phyloP scores from a whole-genome alignment of 2,329 filamentous ascomycete genomes.

The Fusarium lateritium region DNA sequence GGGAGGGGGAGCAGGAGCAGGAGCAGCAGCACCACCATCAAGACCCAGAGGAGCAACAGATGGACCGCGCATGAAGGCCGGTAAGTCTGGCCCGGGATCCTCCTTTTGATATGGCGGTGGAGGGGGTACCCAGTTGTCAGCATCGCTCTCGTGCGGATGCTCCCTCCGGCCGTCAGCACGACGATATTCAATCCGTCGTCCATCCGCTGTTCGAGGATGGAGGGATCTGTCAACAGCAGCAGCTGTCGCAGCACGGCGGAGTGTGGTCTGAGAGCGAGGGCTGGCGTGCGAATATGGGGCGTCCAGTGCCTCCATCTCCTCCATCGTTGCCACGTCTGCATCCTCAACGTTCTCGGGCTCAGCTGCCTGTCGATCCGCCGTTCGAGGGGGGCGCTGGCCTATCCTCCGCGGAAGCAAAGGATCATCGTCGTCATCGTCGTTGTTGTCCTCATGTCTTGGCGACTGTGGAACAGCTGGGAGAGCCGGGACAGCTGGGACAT shows the following conservation, averaged over 20 bases:
- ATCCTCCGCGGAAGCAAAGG: slow-evolving; percentile 68
- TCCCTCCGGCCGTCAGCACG: slow-evolving; percentile 79
- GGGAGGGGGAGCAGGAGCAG: slow-evolving; percentile 43
- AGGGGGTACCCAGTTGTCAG: slow-evolving; percentile 89
- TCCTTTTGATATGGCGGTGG: slow-evolving; percentile 84
- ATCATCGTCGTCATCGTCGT: slow-evolving; percentile 63
- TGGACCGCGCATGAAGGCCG: slow-evolving; percentile 68
- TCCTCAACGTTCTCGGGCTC: slow-evolving; percentile 54
- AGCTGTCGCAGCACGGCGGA: slow-evolving; percentile 82
- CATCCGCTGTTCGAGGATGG: slow-evolving; percentile 70
- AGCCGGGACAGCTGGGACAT: slow-evolving; percentile 53
- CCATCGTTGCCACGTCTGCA: slow-evolving; percentile 63
- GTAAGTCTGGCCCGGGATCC: slow-evolving; percentile 67
- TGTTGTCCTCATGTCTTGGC: slow-evolving; percentile 52
- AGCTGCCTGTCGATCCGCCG: slow-evolving; percentile 22
- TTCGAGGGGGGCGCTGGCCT: slow-evolving; percentile 47
- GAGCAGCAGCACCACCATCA: slow-evolving; percentile 44
- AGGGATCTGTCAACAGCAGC: slow-evolving; percentile 80
- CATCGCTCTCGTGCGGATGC: slow-evolving; percentile 87
- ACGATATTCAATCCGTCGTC: slow-evolving; percentile 72
- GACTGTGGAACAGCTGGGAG: slow-evolving; percentile 50
- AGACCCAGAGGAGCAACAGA: slow-evolving; percentile 56
- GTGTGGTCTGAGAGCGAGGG: slow-evolving; percentile 77
- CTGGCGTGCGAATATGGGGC: slow-evolving; percentile 80
- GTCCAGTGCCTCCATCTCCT: slow-evolving; percentile 75